These are phyloP conservation scores for Clausena lansium DNA, from an alignment of 345 rosid genomes.

Conservation along the genomic window DNA sequence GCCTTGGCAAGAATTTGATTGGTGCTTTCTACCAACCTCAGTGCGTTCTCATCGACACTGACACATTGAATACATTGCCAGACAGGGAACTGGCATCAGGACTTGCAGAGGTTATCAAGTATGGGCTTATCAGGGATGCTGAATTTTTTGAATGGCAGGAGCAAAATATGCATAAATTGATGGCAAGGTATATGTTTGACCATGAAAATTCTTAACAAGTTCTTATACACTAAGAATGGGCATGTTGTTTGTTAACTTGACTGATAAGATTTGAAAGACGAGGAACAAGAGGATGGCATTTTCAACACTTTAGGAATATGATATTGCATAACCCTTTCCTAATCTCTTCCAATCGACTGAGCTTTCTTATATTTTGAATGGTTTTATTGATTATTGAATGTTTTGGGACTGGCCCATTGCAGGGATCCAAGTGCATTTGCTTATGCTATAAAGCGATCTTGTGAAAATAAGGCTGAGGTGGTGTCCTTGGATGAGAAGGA, in stretches of 20 bases:
- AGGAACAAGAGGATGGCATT: neutral
- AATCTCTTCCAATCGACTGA: too few relatives aligned
- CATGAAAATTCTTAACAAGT: neutral
- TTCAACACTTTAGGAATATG: slow-evolving; percentile 1
- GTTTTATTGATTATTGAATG: neutral
- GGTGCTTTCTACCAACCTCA: slow-evolving; percentile 99
- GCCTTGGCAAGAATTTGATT: slow-evolving; percentile 92
- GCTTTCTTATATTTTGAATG: neutral
- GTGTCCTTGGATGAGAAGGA: slow-evolving; percentile 98
- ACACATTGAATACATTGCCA: slow-evolving; percentile 83
- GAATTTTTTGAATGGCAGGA: slow-evolving; percentile 98
- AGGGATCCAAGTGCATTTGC: slow-evolving; percentile 91
- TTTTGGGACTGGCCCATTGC: slow-evolving; percentile 16
- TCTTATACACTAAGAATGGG: neutral
- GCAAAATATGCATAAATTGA: slow-evolving; percentile 63
- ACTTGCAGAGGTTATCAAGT: slow-evolving; percentile 89
- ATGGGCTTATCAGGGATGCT: slow-evolving; percentile 94
- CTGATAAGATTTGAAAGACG: neutral
- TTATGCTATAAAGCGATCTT: slow-evolving; percentile 91
- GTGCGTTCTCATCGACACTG: slow-evolving; percentile 85
- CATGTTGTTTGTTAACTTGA: neutral
- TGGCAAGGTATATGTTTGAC: slow-evolving; percentile 60
- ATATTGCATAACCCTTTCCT: neutral
- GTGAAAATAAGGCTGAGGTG: slow-evolving; percentile 97
- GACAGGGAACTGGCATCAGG: slow-evolving; percentile 96